Base-by-base conservation (phyloP, 371 early-diverging fungal species). In the Mucor ambiguus region DNA sequence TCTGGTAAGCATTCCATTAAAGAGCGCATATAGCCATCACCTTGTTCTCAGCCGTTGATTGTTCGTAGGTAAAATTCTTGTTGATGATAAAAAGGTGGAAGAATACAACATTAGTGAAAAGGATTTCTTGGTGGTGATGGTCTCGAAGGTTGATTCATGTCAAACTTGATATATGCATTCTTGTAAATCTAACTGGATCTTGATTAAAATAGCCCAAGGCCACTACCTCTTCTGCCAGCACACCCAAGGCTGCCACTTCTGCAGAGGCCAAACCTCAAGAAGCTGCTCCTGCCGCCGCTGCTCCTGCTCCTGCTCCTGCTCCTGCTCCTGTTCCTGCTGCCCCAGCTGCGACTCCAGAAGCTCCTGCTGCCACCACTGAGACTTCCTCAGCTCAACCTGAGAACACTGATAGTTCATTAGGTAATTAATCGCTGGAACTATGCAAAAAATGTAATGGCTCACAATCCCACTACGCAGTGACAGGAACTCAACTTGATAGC, bases 61-160 rank as follows among this genome's bases (percentile, higher is more conserved):
- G 20, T 41, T 41, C 4, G 46, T 72, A 95, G 95, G 98, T 73
- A 96, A 97, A 81, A 92, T 97, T 66, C 88, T 98, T 33, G 79
- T 65, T 9, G 92, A 98, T 77, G 90, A 84, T 57, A 84, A 89
- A 66, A 87, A 89, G n/a, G 78, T 98, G 4, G 88, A 81, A 24
- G 87, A 90, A 26, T 88, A 86, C 71, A 85, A 89, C n/a, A 91
- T 97, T 66, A 83, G 71, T 22, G 98, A 97, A 71, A 92, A 89
- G 73, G 96, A 95, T 71, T 96, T 97, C 75, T 74, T 98, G 71
- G 97, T 98, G 46, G 83, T 96, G 5, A 96, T 98, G 98, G 90
- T 93, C 16, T 86, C 90, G 64, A 97, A 97, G 93, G 92, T 93
- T 80, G 11, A 22, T 41, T 41, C 12, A 12, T 11, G 16, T 54